These are phyloP conservation scores for Colletotrichum sp. DNA, from an alignment of 2,329 filamentous ascomycete species.

Conservation along the genomic window DNA sequence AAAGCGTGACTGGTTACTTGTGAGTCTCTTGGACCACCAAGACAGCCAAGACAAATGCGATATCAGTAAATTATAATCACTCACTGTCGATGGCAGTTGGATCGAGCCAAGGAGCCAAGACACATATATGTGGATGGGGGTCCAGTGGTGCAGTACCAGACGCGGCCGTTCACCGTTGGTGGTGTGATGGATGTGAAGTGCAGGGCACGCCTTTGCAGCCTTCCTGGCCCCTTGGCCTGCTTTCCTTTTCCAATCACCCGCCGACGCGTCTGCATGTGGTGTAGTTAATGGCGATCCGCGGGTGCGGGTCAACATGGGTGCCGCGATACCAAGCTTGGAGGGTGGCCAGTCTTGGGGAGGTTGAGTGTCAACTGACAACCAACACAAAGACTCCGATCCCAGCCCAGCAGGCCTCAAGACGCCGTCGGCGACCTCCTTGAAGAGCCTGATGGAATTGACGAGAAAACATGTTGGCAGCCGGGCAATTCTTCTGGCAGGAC, in stretches of 20 bases:
- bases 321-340: background rate
- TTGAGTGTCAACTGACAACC: background rate
- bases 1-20: background rate
- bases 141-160: background rate
- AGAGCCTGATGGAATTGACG: background rate
- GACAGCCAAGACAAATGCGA: background rate
- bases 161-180: background rate
- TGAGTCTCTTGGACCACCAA: background rate
- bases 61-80: background rate
- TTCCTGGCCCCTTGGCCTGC: background rate
- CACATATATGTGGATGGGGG: background rate
- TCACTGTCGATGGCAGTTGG: background rate
- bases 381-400: background rate
- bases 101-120: slow-evolving; percentile 1
- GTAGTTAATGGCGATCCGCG: slow-evolving; percentile 9
- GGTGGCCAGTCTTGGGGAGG: background rate
- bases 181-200: background rate
- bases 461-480: background rate
- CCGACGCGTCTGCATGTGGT: slow-evolving; percentile 5
- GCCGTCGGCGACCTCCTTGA: background rate
- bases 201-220: background rate
- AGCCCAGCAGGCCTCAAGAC: background rate
- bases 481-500: background rate
- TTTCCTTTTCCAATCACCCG: background rate
- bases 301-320: slow-evolving; percentile 10